These are phyloP conservation scores for Penicillium psychrofluorescens DNA, from an alignment of 495 filamentous ascomycete species.

Conservation along the genomic window DNA sequence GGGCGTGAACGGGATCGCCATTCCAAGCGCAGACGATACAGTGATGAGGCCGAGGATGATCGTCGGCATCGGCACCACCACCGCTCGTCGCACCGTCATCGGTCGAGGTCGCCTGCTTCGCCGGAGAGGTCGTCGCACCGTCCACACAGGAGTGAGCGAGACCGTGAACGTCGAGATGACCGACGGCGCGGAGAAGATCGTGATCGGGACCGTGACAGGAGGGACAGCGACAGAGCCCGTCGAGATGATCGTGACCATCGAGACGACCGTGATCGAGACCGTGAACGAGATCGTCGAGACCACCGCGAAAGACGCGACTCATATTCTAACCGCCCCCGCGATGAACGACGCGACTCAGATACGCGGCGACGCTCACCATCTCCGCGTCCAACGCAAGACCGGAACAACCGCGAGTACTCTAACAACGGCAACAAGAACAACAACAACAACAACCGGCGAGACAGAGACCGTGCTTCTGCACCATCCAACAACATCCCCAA, in stretches of 20 bases:
- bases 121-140: conserved; percentile 16
- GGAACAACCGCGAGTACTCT: conserved; percentile 2
- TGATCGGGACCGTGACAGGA: conserved; percentile 8
- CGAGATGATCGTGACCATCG: conserved; percentile 10
- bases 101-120: conserved; percentile 29
- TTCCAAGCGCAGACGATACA: conserved; percentile 20
- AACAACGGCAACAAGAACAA: conserved; percentile 7
- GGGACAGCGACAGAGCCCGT: conserved; percentile 8
- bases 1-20: conserved; percentile 13
- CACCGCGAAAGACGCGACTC: conserved; percentile 1
- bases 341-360: conserved; percentile 12
- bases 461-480: conserved; percentile 7
- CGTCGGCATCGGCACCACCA: conserved; percentile 18
- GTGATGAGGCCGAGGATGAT: conserved; percentile 21
- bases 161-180: conserved; percentile 6
- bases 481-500: neutral
- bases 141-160: conserved; percentile 24
- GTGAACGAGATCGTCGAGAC: conserved; percentile 5
- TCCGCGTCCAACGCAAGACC: conserved; percentile 4
- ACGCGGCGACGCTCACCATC: conserved; percentile 7
- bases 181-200: conserved; percentile 10
- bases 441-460: conserved; percentile 11
- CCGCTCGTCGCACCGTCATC: conserved; percentile 21
- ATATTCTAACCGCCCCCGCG: conserved; percentile 18
- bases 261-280: conserved; percentile 15